Percentiles rank a stretch among this genome's conserved stretches.
These are phyloP conservation scores for Podospora tetraspora DNA, from an alignment of 495 filamentous ascomycete genomes.

Conservation along the genomic window DNA sequence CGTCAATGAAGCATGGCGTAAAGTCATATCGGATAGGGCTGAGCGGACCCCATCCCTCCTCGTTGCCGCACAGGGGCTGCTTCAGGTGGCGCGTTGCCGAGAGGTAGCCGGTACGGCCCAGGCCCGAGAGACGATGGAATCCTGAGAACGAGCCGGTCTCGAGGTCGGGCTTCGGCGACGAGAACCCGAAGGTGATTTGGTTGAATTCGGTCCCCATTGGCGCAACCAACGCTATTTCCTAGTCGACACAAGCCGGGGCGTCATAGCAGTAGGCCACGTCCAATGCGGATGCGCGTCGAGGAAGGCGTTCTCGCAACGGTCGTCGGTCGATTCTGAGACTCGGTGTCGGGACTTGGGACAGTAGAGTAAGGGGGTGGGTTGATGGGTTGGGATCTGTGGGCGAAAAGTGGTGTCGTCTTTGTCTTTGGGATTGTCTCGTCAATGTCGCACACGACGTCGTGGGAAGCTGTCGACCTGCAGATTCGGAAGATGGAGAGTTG, in stretches of 20 bases:
- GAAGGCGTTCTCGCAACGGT: neutral
- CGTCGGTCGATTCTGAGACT: neutral
- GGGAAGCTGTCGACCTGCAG: neutral
- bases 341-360: neutral
- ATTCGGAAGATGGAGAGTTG: neutral
- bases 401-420: neutral
- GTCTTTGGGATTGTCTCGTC: neutral
- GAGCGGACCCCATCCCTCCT: slow-evolving; percentile 92
- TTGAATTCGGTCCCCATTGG: slow-evolving; percentile 28
- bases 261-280: slow-evolving; percentile 23
- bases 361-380: neutral
- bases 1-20: slow-evolving; percentile 93
- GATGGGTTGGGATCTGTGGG: neutral
- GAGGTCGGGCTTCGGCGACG: slow-evolving; percentile 42
- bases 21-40: slow-evolving; percentile 81
- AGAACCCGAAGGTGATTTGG: slow-evolving; percentile 12
- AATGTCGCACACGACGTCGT: neutral
- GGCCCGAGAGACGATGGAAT: slow-evolving; percentile 35
- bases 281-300: neutral
- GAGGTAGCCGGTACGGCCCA: slow-evolving; percentile 43
- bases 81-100: slow-evolving; percentile 33
- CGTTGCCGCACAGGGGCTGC: slow-evolving; percentile 77
- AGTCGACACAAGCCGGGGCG: slow-evolving; percentile 7
- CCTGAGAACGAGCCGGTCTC: slow-evolving; percentile 51
- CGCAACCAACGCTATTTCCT: slow-evolving; percentile 21